These are phyloP conservation scores for Clonostachys solani DNA, from an alignment of 2,329 filamentous ascomycete species.

Conservation along the genomic window DNA sequence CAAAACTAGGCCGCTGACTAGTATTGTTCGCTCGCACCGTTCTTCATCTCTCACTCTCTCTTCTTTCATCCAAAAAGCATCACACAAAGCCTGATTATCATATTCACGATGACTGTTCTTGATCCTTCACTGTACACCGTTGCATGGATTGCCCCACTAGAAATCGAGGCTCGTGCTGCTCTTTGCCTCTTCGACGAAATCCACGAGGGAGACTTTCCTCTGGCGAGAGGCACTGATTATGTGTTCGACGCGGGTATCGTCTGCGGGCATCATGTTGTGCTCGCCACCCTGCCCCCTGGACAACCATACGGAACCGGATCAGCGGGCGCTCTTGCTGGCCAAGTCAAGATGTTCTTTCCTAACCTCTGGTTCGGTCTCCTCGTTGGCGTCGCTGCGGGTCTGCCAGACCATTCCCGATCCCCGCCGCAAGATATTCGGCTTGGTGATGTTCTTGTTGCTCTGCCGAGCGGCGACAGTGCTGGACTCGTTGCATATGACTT, in stretches of 20 bases:
- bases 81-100: no score
- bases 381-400: slow-evolving; percentile 14
- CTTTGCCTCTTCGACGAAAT: slow-evolving; percentile 22
- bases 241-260: slow-evolving; percentile 20
- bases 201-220: slow-evolving; percentile 22
- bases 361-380: slow-evolving; percentile 13
- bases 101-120: neutral
- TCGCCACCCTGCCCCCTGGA: slow-evolving; percentile 15
- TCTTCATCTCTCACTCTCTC: no score
- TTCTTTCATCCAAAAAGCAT: no score
- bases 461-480: slow-evolving; percentile 13
- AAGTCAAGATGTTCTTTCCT: slow-evolving; percentile 24
- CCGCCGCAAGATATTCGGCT: slow-evolving; percentile 24
- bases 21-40: no score
- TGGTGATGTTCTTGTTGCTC: slow-evolving; percentile 26
- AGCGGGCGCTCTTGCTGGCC: slow-evolving; percentile 20
- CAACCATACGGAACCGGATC: slow-evolving; percentile 16
- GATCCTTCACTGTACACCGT: slow-evolving; percentile 19
- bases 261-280: slow-evolving; percentile 21
- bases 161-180: slow-evolving; percentile 28
- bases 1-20: no score
- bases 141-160: slow-evolving; percentile 28
- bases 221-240: slow-evolving; percentile 7
- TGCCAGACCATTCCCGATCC: slow-evolving; percentile 3
- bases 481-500: slow-evolving; percentile 2